A percentile compares a stretch with the other conserved stretches of the same genome.
Conservation (phyloP, 768 basidiomycete species). For the Phanerodontia chrysosporium region DNA sequence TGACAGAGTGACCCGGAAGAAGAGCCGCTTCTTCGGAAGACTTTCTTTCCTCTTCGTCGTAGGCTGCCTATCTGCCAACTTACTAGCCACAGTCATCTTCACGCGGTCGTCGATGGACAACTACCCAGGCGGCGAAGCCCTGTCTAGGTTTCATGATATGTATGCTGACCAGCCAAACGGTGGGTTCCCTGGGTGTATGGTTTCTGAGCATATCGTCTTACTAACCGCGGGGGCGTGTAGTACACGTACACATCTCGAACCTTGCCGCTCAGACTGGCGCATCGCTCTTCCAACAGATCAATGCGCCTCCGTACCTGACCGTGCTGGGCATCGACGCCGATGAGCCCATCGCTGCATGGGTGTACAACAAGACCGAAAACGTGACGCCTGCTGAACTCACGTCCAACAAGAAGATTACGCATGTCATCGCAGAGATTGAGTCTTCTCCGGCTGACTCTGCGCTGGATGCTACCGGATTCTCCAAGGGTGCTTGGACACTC, state of each 20-base stretch:
- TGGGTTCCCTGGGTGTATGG: constrained; percentile 18
- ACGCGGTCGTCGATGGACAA: constrained; percentile 63
- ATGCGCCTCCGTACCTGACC: constrained; percentile 49
- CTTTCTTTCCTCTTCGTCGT: constrained; percentile 42
- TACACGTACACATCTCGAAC: constrained; percentile 78
- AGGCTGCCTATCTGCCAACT: constrained; percentile 51
- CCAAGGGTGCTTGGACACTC: constrained; percentile 19
- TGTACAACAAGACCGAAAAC: constrained; percentile 81
- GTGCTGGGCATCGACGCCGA: constrained; percentile 13
- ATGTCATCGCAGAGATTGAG: constrained; percentile 53
- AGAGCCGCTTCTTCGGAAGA: constrained; percentile 40
- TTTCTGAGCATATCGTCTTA: neutral
- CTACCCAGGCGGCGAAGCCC: constrained; percentile 85
- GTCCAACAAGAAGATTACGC: constrained; percentile 43
- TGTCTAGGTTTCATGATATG: constrained; percentile 54
- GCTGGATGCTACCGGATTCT: constrained; percentile 8
- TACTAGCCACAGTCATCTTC: constrained; percentile 46
- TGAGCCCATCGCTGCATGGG: constrained; percentile 39
- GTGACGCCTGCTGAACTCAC: constrained; percentile 41
- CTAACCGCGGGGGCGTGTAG: constrained; percentile 23
- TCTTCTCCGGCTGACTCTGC: neutral
- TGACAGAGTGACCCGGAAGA: constrained; percentile 29
- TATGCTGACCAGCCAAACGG: constrained; percentile 33
- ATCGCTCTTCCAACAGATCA: constrained; percentile 76
- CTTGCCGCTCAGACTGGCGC: constrained; percentile 88